These are phyloP conservation scores for Linum tenue DNA, from an alignment of 345 rosid species.

Conservation along the genomic window DNA sequence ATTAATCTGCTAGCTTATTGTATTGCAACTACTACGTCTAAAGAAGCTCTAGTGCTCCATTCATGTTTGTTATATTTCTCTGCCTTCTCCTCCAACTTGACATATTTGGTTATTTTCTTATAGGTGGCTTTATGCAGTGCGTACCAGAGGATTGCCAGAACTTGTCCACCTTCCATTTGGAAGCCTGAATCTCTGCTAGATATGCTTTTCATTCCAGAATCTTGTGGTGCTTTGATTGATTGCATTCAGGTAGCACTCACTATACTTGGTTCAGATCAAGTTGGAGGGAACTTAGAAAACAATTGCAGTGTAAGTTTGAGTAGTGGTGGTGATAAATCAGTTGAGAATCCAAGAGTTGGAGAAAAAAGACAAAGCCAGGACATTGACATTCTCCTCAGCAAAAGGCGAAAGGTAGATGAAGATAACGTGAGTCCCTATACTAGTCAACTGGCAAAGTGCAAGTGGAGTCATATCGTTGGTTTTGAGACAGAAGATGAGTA, in stretches of 20 bases:
- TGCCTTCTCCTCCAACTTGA: not conserved
- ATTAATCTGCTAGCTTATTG: not conserved
- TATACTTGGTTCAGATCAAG: constrained; percentile 45
- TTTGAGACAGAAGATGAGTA: constrained; percentile 44
- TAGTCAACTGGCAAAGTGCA: constrained; percentile 25
- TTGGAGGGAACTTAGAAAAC: constrained; percentile 32
- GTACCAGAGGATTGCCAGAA: constrained; percentile 56
- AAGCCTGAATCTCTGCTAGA: constrained; percentile 57
- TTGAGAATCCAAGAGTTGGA: constrained; percentile 40
- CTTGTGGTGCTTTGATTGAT: constrained; percentile 56
- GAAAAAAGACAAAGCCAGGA: constrained; percentile 45
- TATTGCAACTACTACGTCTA: not conserved
- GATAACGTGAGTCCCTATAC: constrained; percentile 27
- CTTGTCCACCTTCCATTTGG: constrained; percentile 75
- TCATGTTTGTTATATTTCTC: not conserved
- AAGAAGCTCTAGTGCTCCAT: not conserved
- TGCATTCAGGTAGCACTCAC: constrained; percentile 58
- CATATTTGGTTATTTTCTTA: constrained; percentile 6
- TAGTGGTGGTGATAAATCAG: constrained; percentile 22
- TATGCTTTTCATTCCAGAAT: constrained; percentile 51
- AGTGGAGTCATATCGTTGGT: constrained; percentile 24
- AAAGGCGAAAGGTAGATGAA: constrained; percentile 59
- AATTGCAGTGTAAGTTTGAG: constrained; percentile 20
- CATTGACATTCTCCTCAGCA: constrained; percentile 29
- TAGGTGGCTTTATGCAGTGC: constrained; percentile 77